Evolutionary conservation across 768 basidiomycete species (phyloP).

Genomic region (Glaciozyma martinii): DNA sequence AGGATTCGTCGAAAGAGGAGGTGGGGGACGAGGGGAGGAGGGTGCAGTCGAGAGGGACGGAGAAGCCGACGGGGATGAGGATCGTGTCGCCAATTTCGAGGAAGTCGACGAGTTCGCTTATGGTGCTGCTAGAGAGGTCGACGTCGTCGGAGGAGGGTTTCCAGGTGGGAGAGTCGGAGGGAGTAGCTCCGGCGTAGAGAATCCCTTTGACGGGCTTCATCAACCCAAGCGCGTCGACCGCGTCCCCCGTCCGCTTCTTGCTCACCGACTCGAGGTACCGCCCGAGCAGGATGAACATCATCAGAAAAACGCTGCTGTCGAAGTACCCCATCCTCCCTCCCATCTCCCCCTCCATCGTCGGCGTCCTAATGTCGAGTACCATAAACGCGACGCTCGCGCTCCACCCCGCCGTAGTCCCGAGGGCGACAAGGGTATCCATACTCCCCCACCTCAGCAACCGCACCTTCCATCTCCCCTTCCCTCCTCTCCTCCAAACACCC

Average conservation of each 20-base stretch:
- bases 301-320: conserved; percentile 68
- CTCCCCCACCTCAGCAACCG: conserved; percentile 65
- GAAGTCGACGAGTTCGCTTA: conserved; percentile 35
- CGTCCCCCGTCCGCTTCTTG: conserved; percentile 62
- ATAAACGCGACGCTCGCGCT: conserved; percentile 65
- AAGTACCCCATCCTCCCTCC: conserved; percentile 58
- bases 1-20: conserved; percentile 66
- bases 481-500: conserved; percentile 4
- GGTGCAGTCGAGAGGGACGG: conserved; percentile 67
- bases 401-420: conserved; percentile 60
- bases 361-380: conserved; percentile 46
- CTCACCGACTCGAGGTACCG: conserved; percentile 50
- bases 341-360: background rate
- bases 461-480: conserved; percentile 14
- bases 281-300: conserved; percentile 67
- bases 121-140: background rate
- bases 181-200: conserved; percentile 20
- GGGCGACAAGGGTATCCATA: conserved; percentile 68
- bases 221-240: conserved; percentile 55
- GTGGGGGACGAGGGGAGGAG: conserved; percentile 44
- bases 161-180: no score
- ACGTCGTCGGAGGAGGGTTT: conserved; percentile 40
- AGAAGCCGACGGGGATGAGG: conserved; percentile 60
- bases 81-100: conserved; percentile 73
- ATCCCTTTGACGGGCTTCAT: conserved; percentile 35